Base-by-base conservation (phyloP, 768 basidiomycete genomes). In the Thelephora aurantiotincta region DNA sequence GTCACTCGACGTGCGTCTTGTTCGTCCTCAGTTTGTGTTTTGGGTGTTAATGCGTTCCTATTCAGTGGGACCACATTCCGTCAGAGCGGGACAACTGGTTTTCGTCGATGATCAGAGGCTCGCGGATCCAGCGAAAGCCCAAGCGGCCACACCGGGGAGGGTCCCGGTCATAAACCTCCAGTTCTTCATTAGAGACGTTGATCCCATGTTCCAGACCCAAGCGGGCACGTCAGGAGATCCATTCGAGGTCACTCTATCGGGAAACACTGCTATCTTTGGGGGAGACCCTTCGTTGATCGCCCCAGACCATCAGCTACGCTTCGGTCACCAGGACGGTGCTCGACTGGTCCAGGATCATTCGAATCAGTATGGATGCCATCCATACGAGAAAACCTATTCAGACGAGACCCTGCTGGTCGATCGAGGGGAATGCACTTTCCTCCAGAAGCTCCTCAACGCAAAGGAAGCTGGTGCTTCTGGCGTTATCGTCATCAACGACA, bases 401-500 rank as follows among this genome's bases (percentile, higher is more conserved):
- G 71, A 71, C 42, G 73, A 69, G 37, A 69, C 76, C 4, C 59
- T 91, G 19, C 58, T 96, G 13, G 68, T 84, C 13, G 69, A 69
- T 38, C 75, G 94, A 23, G 94, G 94, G 5, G 75, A 70, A 4
- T 98, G 94, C 62, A 82, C 90, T 7, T 97, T 98, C 64, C 63
- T 89, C 12, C 75, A 87, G 53, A 99, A 99, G 65, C 69, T 93
- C 13, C 44, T 77, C 11, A 52, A 70, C 41, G 92, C 91, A 4
- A 71, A 72, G 14, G 64, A 69, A 7, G 84, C 80, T 1, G 82
- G 77, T 1, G 89, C 90, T 4, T 72, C 73, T 0, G 93, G 89
- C 1, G 75, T 92, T 7, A 63, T 98, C 12, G 78, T 94, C 37
- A 64, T 85, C 57, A 81, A 75, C 58, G 68, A 79, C 49, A 72